phyloP scores from a whole-genome alignment of 2,329 filamentous ascomycete species.

The Graphium sp. region DNA sequence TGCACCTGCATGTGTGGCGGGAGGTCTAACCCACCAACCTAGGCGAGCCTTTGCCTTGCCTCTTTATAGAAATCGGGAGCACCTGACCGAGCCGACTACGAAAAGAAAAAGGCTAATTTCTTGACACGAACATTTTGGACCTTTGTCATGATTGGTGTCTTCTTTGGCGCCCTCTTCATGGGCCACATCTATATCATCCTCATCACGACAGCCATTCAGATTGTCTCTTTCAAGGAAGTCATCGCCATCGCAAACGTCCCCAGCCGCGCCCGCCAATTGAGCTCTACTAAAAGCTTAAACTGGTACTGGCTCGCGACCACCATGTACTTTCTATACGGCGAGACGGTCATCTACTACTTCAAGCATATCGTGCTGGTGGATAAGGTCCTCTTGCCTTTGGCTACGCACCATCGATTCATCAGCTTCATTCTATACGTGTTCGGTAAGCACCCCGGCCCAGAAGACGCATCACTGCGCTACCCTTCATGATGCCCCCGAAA shows the following conservation, averaged over 20 bases:
- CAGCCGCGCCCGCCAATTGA: conserved; percentile 74
- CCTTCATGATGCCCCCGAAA: neutral
- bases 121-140: conserved; percentile 96
- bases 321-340: conserved; percentile 98
- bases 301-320: conserved; percentile 99
- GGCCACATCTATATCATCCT: conserved; percentile 95
- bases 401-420: conserved; percentile 96
- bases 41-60: no score
- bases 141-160: conserved; percentile 87
- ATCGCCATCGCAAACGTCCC: conserved; percentile 95
- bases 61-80: no score
- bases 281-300: conserved; percentile 90
- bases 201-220: conserved; percentile 84
- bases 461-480: neutral
- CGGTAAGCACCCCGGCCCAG: conserved; percentile 37
- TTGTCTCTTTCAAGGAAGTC: conserved; percentile 97
- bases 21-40: no score
- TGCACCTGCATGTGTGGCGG: no score
- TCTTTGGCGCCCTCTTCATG: conserved; percentile 85
- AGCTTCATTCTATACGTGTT: conserved; percentile 97
- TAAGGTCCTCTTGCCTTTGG: conserved; percentile 78
- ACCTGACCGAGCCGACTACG: conserved; percentile 73
- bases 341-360: conserved; percentile 99
- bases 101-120: conserved; percentile 98
- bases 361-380: conserved; percentile 97